Percentiles rank a stretch among this genome's conserved stretches.
Evolutionary conservation across 78 protist genomes (phyloP).

Genomic region (Dictyostelium firmibasis): DNA sequence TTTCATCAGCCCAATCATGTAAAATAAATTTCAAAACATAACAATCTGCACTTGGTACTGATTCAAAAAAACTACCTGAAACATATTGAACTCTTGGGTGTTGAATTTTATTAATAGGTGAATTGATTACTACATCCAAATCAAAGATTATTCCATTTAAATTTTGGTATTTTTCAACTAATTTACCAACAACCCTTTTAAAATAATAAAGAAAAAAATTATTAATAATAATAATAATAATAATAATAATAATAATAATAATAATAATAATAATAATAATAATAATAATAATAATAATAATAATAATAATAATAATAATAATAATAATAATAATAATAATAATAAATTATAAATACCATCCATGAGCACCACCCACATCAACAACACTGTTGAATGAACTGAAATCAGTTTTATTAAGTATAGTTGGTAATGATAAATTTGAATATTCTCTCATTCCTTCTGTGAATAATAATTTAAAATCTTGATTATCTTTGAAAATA

Average conservation of each 20-base stretch:
- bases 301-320: no score
- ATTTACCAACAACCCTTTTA: not conserved
- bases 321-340: no score
- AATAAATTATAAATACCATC: not conserved
- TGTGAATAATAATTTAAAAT: not conserved
- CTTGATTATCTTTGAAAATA: not conserved
- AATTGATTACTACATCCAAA: not conserved
- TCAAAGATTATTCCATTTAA: constrained; percentile 15
- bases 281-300: no score
- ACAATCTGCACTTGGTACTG: not conserved
- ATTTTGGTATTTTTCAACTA: not conserved
- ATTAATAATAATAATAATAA: no score
- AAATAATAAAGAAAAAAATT: no score
- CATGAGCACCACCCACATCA: constrained; percentile 31
- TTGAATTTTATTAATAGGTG: no score
- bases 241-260: no score
- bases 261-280: no score
- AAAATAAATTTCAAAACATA: not conserved
- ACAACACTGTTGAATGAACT: not conserved
- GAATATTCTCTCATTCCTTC: no score
- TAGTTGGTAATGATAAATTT: no score
- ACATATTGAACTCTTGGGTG: not conserved
- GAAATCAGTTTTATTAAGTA: no score
- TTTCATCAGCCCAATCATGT: constrained; percentile 20
- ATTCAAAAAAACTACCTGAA: not conserved